These are phyloP conservation scores for Pseudocercospora fijiensis DNA, from an alignment of 2,329 filamentous ascomycete species.

Conservation along the genomic window DNA sequence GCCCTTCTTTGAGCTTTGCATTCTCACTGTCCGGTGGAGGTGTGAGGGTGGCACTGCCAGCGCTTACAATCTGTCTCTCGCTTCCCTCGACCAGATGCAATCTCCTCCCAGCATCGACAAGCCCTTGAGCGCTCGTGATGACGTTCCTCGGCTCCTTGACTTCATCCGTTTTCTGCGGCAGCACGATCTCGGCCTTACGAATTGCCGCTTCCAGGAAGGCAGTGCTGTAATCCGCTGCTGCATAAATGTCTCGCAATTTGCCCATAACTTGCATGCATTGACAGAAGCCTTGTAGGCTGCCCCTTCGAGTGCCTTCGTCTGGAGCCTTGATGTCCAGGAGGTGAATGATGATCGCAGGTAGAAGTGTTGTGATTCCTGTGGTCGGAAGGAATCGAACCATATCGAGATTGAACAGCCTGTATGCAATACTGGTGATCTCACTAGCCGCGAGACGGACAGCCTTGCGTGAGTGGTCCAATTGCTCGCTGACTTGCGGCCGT, in stretches of 20 bases:
- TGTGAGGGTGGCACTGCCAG: conserved; percentile 28
- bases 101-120: conserved; percentile 47
- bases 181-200: conserved; percentile 77
- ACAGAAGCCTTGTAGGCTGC: conserved; percentile 76
- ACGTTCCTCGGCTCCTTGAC: conserved; percentile 35
- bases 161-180: conserved; percentile 47
- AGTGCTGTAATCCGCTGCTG: conserved; percentile 92
- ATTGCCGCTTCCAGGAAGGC: conserved; percentile 91
- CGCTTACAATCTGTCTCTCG: neutral
- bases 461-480: conserved; percentile 78
- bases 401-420: conserved; percentile 68
- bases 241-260: conserved; percentile 82
- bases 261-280: conserved; percentile 92
- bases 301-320: conserved; percentile 67
- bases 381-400: conserved; percentile 81
- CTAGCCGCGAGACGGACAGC: conserved; percentile 81
- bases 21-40: conserved; percentile 33
- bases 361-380: conserved; percentile 83
- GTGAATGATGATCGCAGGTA: conserved; percentile 92
- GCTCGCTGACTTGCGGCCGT: conserved; percentile 57
- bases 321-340: conserved; percentile 87
- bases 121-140: conserved; percentile 47
- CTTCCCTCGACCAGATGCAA: conserved; percentile 37
- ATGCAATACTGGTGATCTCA: conserved; percentile 81
- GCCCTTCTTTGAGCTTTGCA: neutral